Conservation (phyloP, 2,329 filamentous ascomycete genomes). For the Macrophomina phaseolina region DNA sequence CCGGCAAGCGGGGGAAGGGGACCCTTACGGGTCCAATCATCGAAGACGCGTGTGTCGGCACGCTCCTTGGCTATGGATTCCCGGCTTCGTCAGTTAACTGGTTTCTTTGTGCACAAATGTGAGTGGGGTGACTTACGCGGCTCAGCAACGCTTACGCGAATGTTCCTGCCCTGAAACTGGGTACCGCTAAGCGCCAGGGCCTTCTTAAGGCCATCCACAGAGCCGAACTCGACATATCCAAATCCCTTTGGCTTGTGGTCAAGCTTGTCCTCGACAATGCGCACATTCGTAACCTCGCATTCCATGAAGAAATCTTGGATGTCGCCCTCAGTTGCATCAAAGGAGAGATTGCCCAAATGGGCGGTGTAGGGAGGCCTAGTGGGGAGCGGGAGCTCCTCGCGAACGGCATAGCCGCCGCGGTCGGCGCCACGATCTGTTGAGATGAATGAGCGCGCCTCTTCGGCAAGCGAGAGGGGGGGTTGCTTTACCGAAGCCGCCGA, state of each 20-base stretch:
- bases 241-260: conserved; percentile 96
- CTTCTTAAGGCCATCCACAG: conserved; percentile 87
- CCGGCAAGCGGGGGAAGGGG: conserved; percentile 77
- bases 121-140: conserved; percentile 77
- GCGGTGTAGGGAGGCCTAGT: conserved; percentile 94
- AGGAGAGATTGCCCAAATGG: conserved; percentile 95
- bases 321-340: conserved; percentile 84
- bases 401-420: conserved; percentile 58
- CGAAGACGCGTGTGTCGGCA: conserved; percentile 79
- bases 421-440: conserved; percentile 29
- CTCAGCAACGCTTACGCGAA: conserved; percentile 94
- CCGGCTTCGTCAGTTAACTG: conserved; percentile 43
- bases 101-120: neutral
- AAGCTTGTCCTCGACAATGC: conserved; percentile 95
- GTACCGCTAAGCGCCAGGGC: conserved; percentile 83
- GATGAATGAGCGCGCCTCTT: conserved; percentile 29
- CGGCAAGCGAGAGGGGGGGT: neutral
- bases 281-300: conserved; percentile 87
- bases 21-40: conserved; percentile 92
- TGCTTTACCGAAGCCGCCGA: conserved; percentile 34
- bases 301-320: conserved; percentile 84
- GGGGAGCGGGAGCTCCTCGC: conserved; percentile 84
- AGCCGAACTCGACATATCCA: conserved; percentile 93
- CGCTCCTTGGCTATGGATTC: conserved; percentile 77
- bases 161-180: conserved; percentile 84